Base-by-base conservation (phyloP, 768 basidiomycete species). In the Suillus variegatus region DNA sequence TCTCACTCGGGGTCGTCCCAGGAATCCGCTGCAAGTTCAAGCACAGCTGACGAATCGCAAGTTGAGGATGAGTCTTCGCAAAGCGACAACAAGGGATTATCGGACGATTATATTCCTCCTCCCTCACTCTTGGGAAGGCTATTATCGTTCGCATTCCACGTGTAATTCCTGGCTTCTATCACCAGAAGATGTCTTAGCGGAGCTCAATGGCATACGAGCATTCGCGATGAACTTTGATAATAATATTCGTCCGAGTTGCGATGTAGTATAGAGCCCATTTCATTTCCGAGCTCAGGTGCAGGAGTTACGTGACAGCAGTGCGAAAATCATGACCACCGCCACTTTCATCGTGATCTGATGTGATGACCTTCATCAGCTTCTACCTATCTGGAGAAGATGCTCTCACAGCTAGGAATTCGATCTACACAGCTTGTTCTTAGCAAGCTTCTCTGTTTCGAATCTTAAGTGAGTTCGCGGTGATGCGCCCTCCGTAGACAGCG, bases 371-470 rank as follows among this genome's bases (percentile, higher is more conserved):
- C 54, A n/a, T 36, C 35, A n/a, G 54, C 54, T 55, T 55, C 54
- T 43, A 20, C 40, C 36, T 38, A 56, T 56, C 36, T 22, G 2
- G 14, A 41, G 41, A 6, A 14, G 20, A 56, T 36, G 35, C 28
- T 54, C 16, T 51, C 7, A 52, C 16, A 4, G 52, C 28, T 54
- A 32, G 3, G 35, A 3, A n/a, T 20, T 36, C 3, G 10, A 55
- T 20, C 18, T 35, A 35, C 35, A 55, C 12, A 20, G 35, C 54
- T 7, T 51, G 25, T n/a, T 35, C 6, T 55, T 13, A 12, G 12
- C 20, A 3, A 35, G 58, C 58, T 32, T 60, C 41, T 60, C 16
- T 60, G 58, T 60, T 60, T 60, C 41, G 9, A 13, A 60, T 44
- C 28, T 43, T 60, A 43, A 32, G 28, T 28, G 58, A 60, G 41